Conservation (phyloP, 2,329 filamentous ascomycete species). For the Fusarium lateritium region DNA sequence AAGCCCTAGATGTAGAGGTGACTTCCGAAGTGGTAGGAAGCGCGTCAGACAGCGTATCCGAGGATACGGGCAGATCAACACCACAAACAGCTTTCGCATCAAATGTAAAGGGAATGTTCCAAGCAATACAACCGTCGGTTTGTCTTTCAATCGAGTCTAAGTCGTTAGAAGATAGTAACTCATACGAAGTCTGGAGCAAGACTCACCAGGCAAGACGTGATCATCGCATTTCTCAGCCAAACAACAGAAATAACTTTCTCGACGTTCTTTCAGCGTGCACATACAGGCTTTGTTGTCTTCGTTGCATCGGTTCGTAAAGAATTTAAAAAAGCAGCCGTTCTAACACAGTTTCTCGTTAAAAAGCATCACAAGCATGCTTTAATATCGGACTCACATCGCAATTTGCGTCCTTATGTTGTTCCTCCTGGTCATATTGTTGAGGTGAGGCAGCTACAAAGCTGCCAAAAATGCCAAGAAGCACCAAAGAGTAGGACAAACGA, state of each 20-base stretch:
- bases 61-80: slow-evolving; percentile 2
- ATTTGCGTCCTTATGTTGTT: slow-evolving; percentile 7
- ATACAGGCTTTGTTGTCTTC: slow-evolving; percentile 12
- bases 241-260: slow-evolving; percentile 18
- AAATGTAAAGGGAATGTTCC: slow-evolving; percentile 1
- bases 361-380: rapidly evolving
- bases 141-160: slow-evolving; percentile 11
- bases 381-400: neutral
- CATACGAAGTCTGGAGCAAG: rapidly evolving
- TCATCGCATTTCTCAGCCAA: slow-evolving; percentile 1
- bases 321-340: slow-evolving; percentile 19
- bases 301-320: slow-evolving; percentile 23
- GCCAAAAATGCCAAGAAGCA: neutral
- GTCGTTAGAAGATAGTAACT: too few species aligned
- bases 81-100: slow-evolving; percentile 16
- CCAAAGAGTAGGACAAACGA: neutral
- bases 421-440: slow-evolving; percentile 8
- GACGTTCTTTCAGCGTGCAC: slow-evolving; percentile 5
- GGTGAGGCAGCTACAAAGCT: slow-evolving; percentile 3
- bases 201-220: slow-evolving; percentile 8
- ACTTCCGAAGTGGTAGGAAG: neutral
- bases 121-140: neutral
- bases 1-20: neutral
- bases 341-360: neutral
- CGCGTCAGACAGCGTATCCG: neutral